Evolutionary conservation across 2,329 filamentous ascomycete genomes (phyloP).

Genomic region (Ambrosiella beaveri): DNA sequence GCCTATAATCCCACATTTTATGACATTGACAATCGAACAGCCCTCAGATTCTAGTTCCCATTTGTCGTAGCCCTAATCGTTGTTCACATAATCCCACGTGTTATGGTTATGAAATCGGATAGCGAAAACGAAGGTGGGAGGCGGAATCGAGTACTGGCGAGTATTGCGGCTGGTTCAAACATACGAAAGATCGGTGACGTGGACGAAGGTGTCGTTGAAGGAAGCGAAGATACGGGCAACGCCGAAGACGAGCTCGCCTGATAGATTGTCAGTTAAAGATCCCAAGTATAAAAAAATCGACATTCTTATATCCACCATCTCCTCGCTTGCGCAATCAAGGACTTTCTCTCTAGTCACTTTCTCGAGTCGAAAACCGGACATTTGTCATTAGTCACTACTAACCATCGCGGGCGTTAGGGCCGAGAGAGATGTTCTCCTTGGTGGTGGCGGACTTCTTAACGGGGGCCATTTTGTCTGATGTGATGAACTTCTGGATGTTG

Average conservation of each 20-base stretch:
- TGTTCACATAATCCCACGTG: neutral
- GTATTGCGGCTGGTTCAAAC: conserved; percentile 20
- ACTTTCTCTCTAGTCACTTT: neutral
- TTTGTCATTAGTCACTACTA: conserved; percentile 21
- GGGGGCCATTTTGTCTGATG: conserved; percentile 62
- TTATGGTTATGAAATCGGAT: neutral
- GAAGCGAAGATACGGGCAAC: conserved; percentile 97
- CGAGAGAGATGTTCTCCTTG: conserved; percentile 97
- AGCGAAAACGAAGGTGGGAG: neutral
- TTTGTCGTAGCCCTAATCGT: neutral
- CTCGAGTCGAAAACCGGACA: neutral
- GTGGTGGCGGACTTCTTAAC: conserved; percentile 73
- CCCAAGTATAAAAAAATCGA: neutral
- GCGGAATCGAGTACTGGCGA: neutral
- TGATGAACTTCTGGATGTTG: conserved; percentile 15
- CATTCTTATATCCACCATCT: neutral
- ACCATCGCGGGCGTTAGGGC: conserved; percentile 94
- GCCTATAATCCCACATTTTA: conserved; percentile 23
- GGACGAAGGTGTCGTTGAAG: conserved; percentile 88
- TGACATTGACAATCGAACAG: neutral
- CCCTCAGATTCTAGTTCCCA: neutral
- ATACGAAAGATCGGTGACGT: conserved; percentile 97
- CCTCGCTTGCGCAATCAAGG: neutral
- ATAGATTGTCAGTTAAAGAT: conserved; percentile 15
- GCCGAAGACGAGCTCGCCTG: conserved; percentile 93